A percentile compares a stretch with the other conserved stretches of the same genome.
Conservation (phyloP, 108 stramenopile genomes). For the Conticribra guillardii region DNA sequence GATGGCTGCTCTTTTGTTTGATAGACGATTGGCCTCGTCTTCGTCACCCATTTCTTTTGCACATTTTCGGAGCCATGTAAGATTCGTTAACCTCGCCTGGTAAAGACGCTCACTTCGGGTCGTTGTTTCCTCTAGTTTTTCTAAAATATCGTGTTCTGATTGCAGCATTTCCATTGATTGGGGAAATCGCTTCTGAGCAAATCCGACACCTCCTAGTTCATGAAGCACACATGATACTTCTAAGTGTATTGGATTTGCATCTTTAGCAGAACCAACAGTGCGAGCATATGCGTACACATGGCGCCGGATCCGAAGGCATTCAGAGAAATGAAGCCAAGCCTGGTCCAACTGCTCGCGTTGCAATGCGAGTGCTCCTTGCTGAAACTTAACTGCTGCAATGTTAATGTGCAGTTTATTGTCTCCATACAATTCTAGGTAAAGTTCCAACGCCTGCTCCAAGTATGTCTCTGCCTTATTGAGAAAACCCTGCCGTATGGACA, state of each 20-base stretch:
- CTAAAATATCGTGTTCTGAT: conserved; percentile 50
- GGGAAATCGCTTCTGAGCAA: conserved; percentile 45
- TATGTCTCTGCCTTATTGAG: conserved; percentile 58
- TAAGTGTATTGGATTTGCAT: conserved; percentile 60
- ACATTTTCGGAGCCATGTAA: conserved; percentile 73
- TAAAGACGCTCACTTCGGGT: conserved; percentile 47
- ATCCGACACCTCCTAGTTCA: conserved; percentile 63
- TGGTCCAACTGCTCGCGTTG: conserved; percentile 64
- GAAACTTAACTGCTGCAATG: conserved; percentile 72
- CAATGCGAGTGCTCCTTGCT: conserved; percentile 66
- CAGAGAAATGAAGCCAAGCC: conserved; percentile 49
- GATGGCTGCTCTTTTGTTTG: conserved; percentile 41
- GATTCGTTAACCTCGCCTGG: conserved; percentile 62
- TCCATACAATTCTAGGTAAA: conserved; percentile 66
- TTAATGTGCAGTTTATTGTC: conserved; percentile 67
- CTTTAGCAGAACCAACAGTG: conserved; percentile 25
- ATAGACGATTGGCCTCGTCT: conserved; percentile 17
- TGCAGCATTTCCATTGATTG: conserved; percentile 51
- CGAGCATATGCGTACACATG: conserved; percentile 70
- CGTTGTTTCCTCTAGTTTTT: conserved; percentile 48
- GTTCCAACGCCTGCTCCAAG: conserved; percentile 59
- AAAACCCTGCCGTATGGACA: conserved; percentile 62
- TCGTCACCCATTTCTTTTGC: conserved; percentile 62
- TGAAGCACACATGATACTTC: conserved; percentile 69
- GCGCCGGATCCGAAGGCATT: conserved; percentile 49